phyloP scores from a whole-genome alignment of 768 basidiomycete species.

The Leucosporidium yakuticum region DNA sequence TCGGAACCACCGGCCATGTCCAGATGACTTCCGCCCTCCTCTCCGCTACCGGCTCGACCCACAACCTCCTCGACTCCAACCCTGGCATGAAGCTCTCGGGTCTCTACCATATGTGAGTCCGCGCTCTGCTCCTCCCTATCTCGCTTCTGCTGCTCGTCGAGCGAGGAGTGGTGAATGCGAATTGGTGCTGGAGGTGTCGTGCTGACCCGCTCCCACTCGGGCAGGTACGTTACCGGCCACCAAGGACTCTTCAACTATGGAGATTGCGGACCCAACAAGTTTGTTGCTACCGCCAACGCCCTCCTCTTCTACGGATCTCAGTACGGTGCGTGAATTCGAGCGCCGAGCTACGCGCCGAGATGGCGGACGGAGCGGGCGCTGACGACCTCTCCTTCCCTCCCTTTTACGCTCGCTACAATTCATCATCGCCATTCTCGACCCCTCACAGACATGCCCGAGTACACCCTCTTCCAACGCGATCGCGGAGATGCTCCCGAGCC shows the following conservation, averaged over 20 bases:
- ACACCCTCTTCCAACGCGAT: slow-evolving; percentile 85
- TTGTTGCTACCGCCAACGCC: slow-evolving; percentile 81
- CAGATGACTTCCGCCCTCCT: slow-evolving; percentile 78
- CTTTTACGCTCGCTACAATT: no score
- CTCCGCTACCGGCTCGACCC: slow-evolving; percentile 78
- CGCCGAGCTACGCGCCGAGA: no score
- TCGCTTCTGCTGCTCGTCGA: slow-evolving; percentile 68
- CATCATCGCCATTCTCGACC: neutral
- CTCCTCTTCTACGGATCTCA: slow-evolving; percentile 69
- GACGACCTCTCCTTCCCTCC: no score
- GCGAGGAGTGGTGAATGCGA: neutral
- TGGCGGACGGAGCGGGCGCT: no score
- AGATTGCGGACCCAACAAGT: slow-evolving; percentile 92
- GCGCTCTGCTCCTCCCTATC: slow-evolving; percentile 50
- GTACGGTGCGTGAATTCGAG: slow-evolving; percentile 46
- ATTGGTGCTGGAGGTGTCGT: no score
- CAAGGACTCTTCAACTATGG: slow-evolving; percentile 45
- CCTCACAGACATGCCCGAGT: slow-evolving; percentile 53
- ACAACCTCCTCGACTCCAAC: slow-evolving; percentile 65
- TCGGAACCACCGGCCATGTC: slow-evolving; percentile 49
- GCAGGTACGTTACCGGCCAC: slow-evolving; percentile 15
- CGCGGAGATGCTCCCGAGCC: slow-evolving; percentile 58
- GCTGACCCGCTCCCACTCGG: neutral
- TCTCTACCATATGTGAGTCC: slow-evolving; percentile 80
- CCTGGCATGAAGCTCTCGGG: slow-evolving; percentile 66